A percentile compares a stretch with the other conserved stretches of the same genome.
phyloP scores from a whole-genome alignment of 805 yeast species.

The Candida alai region DNA sequence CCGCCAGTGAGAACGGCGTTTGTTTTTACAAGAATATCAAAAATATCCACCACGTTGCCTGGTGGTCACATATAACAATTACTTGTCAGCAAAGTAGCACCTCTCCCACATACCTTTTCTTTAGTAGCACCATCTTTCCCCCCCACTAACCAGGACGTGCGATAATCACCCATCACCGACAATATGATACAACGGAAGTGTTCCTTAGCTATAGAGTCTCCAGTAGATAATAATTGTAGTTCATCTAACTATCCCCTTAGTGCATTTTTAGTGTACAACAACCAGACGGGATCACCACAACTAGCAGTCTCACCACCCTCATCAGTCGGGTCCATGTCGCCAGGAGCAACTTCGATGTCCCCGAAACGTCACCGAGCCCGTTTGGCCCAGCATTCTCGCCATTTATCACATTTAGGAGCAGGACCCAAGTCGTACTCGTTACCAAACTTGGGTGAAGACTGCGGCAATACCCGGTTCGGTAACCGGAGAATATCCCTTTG shows the following conservation, averaged over 20 bases:
- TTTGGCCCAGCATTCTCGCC: neutral
- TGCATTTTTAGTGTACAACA: conserved; percentile 18
- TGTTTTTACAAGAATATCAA: no score
- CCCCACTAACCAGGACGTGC: no score
- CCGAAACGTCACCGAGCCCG: neutral
- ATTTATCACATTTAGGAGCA: neutral
- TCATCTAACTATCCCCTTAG: conserved; percentile 16
- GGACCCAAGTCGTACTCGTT: conserved; percentile 8
- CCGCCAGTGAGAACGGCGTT: no score
- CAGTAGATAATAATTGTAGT: conserved; percentile 1
- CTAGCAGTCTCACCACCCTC: neutral
- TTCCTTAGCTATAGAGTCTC: conserved; percentile 16
- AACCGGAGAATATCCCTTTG: conserved; percentile 14
- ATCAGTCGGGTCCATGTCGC: neutral
- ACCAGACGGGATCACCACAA: neutral
- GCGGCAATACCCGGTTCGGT: conserved; percentile 1
- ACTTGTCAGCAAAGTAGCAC: no score
- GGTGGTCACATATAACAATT: no score
- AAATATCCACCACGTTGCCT: no score
- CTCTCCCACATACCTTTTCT: no score
- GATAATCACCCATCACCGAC: no score
- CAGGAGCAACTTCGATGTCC: conserved; percentile 1
- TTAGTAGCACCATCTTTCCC: no score
- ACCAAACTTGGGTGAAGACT: conserved; percentile 6
- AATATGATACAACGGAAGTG: conserved; percentile 11